Evolutionary conservation across 2,329 filamentous ascomycete species (phyloP), one percentile per base, ranked within the genome.

Genomic region (Colletotrichum chrysophilum): DNA sequence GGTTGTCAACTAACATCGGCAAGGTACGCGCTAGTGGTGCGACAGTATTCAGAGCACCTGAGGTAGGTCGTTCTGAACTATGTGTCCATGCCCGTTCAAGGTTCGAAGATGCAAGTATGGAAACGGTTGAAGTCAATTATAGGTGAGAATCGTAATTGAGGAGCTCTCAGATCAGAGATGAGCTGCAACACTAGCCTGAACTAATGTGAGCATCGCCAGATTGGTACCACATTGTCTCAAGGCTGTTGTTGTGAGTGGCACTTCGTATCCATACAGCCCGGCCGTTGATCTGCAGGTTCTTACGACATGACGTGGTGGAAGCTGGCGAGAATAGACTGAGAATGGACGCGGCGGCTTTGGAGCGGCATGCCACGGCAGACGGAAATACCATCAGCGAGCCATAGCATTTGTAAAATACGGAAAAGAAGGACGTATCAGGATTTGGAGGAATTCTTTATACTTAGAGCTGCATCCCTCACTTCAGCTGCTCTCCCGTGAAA

Each of bases 91-190:
- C 3, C 43, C n/a, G n/a, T 21, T 13, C 43, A 52, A 52, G 1
- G 6, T 18, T 21, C 6, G 12, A 52, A 52, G n/a, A 52, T 52
- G 1, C 43, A 52, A 7, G 10, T 12, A 13, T 52, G 12, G 43
- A 52, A 48, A 21, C n/a, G n/a, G 5, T 0, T 4, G 43, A 12
- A 10, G 0, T 1, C n/a, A 4, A 10, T 4, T 1, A 48, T n/a
- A 13, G 43, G 12, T 52, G n/a, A 7, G 8, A 52, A 1, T 13
- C 5, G 10, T 21, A 6, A 21, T 52, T 1, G 4, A 18, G n/a
- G 10, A n/a, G 43, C 43, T 21, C n/a, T 52, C 5, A 52, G 12
- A 13, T 13, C 43, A 52, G n/a, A 21, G n/a, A 52, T 21, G 43
- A 21, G 43, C 4, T 52, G 43, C 43, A 52, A 52, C 3, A 52